These are phyloP conservation scores for Hebeloma cylindrosporum DNA, from an alignment of 768 basidiomycete species.

Conservation along the genomic window DNA sequence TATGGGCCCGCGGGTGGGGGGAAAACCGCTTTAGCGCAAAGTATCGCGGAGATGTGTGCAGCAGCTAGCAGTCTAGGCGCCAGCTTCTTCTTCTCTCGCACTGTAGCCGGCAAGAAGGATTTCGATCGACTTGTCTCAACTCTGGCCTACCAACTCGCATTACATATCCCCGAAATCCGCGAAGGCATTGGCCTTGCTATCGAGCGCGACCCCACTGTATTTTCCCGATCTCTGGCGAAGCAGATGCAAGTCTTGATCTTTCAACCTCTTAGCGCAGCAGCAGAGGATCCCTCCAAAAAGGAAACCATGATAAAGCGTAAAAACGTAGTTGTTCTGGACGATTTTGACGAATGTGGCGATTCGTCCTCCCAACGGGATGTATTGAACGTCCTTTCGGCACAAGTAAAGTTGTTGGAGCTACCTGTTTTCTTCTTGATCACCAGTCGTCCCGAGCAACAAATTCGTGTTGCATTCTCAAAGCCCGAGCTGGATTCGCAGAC, in stretches of 20 bases:
- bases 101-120: slow-evolving; percentile 7
- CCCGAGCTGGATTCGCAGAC: background rate
- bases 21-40: slow-evolving; percentile 16
- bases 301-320: background rate
- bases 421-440: slow-evolving; percentile 14
- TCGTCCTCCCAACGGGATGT: slow-evolving; percentile 9
- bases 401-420: background rate
- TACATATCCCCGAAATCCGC: slow-evolving; percentile 5
- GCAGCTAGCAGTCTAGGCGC: background rate
- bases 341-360: slow-evolving; percentile 16
- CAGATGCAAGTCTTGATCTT: slow-evolving; percentile 14
- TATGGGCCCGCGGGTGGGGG: slow-evolving; percentile 18
- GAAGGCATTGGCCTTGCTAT: slow-evolving; percentile 4
- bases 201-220: slow-evolving; percentile 8
- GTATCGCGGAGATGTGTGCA: slow-evolving; percentile 8
- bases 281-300: background rate
- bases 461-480: slow-evolving; percentile 5
- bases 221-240: slow-evolving; percentile 5
- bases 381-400: background rate
- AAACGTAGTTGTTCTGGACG: slow-evolving; percentile 18
- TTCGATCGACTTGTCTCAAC: slow-evolving; percentile 8
- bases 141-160: slow-evolving; percentile 14
- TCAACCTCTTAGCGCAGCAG: slow-evolving; percentile 9
- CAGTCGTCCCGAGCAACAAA: slow-evolving; percentile 16
- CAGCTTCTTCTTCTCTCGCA: slow-evolving; percentile 17